A percentile compares a stretch with the other conserved stretches of the same genome.
phyloP scores from a whole-genome alignment of 495 filamentous ascomycete genomes.

The Thermothielavioides terrestris region DNA sequence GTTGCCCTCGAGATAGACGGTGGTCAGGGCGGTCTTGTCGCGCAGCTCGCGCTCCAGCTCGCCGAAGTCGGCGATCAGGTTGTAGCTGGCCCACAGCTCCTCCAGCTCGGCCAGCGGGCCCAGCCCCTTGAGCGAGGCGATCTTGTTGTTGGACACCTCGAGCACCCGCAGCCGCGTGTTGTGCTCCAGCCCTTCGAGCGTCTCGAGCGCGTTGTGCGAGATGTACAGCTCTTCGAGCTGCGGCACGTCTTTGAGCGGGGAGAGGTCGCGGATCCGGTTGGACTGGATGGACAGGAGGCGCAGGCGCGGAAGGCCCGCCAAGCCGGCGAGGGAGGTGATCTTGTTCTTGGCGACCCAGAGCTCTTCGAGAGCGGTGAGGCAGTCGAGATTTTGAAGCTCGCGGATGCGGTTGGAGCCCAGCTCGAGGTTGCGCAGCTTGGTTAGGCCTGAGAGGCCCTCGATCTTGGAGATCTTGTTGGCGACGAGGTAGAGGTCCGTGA shows the following conservation, averaged over 20 bases:
- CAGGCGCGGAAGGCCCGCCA: constrained; percentile 65
- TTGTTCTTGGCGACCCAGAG: constrained; percentile 99
- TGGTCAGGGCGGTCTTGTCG: constrained; percentile 71
- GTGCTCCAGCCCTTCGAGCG: constrained; percentile 63
- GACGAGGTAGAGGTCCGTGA: constrained; percentile 86
- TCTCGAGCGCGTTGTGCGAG: constrained; percentile 88
- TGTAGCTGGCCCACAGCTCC: constrained; percentile 93
- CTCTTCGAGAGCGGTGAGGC: constrained; percentile 64
- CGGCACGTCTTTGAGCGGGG: constrained; percentile 61
- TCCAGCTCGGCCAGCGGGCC: constrained; percentile 60
- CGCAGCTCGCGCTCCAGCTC: constrained; percentile 75
- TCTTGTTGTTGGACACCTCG: constrained; percentile 85
- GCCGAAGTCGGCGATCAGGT: constrained; percentile 64
- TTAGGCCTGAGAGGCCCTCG: constrained; percentile 71
- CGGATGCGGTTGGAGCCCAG: constrained; percentile 86
- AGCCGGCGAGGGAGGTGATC: constrained; percentile 71
- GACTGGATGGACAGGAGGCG: constrained; percentile 93
- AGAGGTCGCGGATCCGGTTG: constrained; percentile 78
- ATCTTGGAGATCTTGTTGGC: constrained; percentile 89
- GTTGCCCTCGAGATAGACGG: constrained; percentile 97
- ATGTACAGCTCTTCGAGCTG: constrained; percentile 93
- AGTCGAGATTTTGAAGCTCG: constrained; percentile 80
- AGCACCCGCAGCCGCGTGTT: constrained; percentile 66
- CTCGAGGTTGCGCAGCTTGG: constrained; percentile 71
- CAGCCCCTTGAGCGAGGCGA: constrained; percentile 66